These are phyloP conservation scores for Cercospora sojina DNA, from an alignment of 2,329 filamentous ascomycete species.

Conservation along the genomic window DNA sequence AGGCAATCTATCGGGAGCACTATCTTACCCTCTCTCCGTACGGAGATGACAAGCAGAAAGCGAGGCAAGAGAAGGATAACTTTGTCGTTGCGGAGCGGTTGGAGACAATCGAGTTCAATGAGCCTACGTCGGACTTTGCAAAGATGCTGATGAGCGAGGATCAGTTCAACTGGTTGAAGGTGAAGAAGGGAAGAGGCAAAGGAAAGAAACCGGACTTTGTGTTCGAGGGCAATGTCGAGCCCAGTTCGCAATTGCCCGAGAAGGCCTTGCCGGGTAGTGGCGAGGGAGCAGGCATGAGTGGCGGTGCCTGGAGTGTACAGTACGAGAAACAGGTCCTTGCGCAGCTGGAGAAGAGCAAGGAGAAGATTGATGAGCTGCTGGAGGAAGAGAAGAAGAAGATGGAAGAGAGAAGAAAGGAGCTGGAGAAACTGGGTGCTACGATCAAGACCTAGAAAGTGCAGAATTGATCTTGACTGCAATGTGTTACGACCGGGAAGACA, in stretches of 20 bases:
- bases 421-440: conserved; percentile 28
- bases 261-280: conserved; percentile 65
- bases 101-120: conserved; percentile 95
- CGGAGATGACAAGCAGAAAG: conserved; percentile 69
- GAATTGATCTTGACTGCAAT: background rate
- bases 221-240: conserved; percentile 56
- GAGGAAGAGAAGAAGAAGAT: conserved; percentile 34
- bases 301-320: conserved; percentile 52
- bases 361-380: conserved; percentile 53
- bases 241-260: conserved; percentile 73
- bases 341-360: conserved; percentile 58
- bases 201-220: conserved; percentile 51
- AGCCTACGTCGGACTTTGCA: conserved; percentile 90
- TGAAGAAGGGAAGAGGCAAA: conserved; percentile 58
- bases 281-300: conserved; percentile 60
- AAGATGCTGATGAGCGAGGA: conserved; percentile 77
- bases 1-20: conserved; percentile 93
- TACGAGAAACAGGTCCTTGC: conserved; percentile 36
- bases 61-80: conserved; percentile 62
- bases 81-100: conserved; percentile 78
- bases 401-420: conserved; percentile 33
- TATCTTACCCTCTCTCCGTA: conserved; percentile 89
- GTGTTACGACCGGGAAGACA: background rate
- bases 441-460: background rate
- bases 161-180: conserved; percentile 53